Conservation (phyloP, 2,329 filamentous ascomycete genomes). For the Metarhizium rileyi region DNA sequence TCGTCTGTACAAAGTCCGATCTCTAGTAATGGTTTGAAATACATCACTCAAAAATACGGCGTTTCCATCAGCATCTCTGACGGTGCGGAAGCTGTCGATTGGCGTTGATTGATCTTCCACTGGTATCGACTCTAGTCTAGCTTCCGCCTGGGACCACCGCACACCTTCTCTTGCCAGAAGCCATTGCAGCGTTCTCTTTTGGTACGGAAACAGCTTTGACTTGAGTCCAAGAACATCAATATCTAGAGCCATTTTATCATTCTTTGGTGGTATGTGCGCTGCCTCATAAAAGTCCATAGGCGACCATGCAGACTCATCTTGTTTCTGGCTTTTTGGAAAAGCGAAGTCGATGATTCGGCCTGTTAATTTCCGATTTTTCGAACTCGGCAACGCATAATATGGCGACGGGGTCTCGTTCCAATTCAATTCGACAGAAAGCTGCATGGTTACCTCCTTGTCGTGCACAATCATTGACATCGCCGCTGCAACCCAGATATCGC, state of each 20-base stretch:
- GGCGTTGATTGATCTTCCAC: background rate
- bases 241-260: constrained; percentile 25
- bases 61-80: constrained; percentile 23
- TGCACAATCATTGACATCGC: constrained; percentile 21
- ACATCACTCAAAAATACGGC: constrained; percentile 51
- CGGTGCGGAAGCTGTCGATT: constrained; percentile 21
- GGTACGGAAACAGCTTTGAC: constrained; percentile 59
- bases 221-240: constrained; percentile 34
- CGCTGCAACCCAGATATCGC: constrained; percentile 26
- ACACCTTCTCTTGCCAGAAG: constrained; percentile 57
- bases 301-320: constrained; percentile 22
- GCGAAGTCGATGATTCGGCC: constrained; percentile 27
- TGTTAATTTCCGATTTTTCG: constrained; percentile 21
- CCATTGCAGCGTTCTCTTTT: constrained; percentile 62
- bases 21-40: constrained; percentile 46
- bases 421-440: constrained; percentile 25
- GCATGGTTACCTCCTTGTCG: constrained; percentile 17
- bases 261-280: constrained; percentile 49
- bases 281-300: constrained; percentile 59
- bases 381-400: constrained; percentile 19
- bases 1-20: constrained; percentile 34
- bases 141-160: constrained; percentile 26
- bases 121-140: constrained; percentile 11
- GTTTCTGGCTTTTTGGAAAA: constrained; percentile 14
- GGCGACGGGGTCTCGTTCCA: constrained; percentile 33